phyloP scores from a whole-genome alignment of 805 yeast genomes.

The Lachancea meyersii region DNA sequence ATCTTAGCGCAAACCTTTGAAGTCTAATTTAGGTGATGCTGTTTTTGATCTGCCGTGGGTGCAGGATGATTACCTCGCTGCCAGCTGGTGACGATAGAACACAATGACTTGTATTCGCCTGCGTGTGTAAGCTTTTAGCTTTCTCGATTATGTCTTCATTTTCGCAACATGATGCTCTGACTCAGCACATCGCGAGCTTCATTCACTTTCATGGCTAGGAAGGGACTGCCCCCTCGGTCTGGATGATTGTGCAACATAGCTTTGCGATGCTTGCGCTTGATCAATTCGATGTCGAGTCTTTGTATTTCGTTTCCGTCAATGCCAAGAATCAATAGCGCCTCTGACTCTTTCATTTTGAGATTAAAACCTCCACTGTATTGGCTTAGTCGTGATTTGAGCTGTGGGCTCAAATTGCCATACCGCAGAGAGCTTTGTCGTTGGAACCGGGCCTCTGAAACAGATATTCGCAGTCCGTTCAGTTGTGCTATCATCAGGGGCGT shows the following conservation, averaged over 20 bases:
- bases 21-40: too few species aligned
- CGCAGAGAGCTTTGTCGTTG: slow-evolving; percentile 9
- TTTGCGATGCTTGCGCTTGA: slow-evolving; percentile 75
- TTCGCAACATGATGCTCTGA: slow-evolving; percentile 20
- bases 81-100: too few species aligned
- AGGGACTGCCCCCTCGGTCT: slow-evolving; percentile 90
- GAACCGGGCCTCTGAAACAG: slow-evolving; percentile 9
- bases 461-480: slow-evolving; percentile 23
- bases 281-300: slow-evolving; percentile 39
- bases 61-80: too few species aligned
- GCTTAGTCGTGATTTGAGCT: slow-evolving; percentile 16
- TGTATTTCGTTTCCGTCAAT: slow-evolving; percentile 53
- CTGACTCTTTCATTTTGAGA: slow-evolving; percentile 59
- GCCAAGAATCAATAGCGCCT: slow-evolving; percentile 60
- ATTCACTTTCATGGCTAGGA: slow-evolving; percentile 82
- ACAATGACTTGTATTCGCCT: too few species aligned
- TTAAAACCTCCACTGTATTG: slow-evolving; percentile 57
- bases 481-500: slow-evolving; percentile 27
- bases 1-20: too few species aligned
- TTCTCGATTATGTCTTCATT: too few species aligned
- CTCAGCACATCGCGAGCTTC: slow-evolving; percentile 77
- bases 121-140: too few species aligned
- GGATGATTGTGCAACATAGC: slow-evolving; percentile 90
- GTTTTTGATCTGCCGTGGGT: too few species aligned
- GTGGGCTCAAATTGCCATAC: slow-evolving; percentile 14